phyloP scores from a whole-genome alignment of 306 rosid genomes.

The Quercus dentata region DNA sequence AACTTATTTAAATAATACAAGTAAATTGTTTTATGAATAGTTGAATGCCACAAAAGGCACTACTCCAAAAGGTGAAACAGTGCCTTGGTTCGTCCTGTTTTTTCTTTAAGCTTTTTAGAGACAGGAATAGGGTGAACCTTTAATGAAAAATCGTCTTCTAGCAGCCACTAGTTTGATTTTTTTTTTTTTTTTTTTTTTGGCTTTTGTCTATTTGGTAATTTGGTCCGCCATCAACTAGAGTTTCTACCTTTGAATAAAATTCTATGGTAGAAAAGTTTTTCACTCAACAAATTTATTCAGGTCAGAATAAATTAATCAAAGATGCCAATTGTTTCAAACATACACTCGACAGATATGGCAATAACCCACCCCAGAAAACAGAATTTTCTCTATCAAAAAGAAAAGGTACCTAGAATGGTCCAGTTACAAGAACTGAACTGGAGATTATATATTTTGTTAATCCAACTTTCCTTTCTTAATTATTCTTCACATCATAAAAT shows the following conservation, averaged over 20 bases:
- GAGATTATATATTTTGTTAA: constrained; percentile 30
- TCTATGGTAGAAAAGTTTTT: background rate
- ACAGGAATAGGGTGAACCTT: too few relatives aligned
- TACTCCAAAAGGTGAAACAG: too few relatives aligned
- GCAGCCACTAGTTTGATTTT: too few relatives aligned
- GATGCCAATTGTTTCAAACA: background rate
- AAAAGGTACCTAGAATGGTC: constrained; percentile 25
- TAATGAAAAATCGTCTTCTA: too few relatives aligned
- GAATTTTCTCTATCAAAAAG: background rate
- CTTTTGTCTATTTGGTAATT: too few relatives aligned
- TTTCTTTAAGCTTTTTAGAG: too few relatives aligned
- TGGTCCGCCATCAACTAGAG: background rate
- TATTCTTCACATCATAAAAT: constrained; percentile 26
- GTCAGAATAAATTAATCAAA: constrained; percentile 12
- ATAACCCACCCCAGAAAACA: background rate
- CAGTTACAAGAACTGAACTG: constrained; percentile 27
- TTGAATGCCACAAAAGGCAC: too few relatives aligned
- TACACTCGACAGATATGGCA: constrained; percentile 1
- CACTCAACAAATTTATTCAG: constrained; percentile 16
- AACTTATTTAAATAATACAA: too few relatives aligned
- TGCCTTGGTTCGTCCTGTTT: too few relatives aligned
- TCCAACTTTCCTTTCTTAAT: constrained; percentile 1
- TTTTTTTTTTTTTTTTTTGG: too few relatives aligned
- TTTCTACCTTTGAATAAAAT: background rate
- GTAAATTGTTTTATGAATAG: too few relatives aligned